These are phyloP conservation scores for Ascochyta rabiei DNA, from an alignment of 2,329 filamentous ascomycete genomes.

Conservation along the genomic window DNA sequence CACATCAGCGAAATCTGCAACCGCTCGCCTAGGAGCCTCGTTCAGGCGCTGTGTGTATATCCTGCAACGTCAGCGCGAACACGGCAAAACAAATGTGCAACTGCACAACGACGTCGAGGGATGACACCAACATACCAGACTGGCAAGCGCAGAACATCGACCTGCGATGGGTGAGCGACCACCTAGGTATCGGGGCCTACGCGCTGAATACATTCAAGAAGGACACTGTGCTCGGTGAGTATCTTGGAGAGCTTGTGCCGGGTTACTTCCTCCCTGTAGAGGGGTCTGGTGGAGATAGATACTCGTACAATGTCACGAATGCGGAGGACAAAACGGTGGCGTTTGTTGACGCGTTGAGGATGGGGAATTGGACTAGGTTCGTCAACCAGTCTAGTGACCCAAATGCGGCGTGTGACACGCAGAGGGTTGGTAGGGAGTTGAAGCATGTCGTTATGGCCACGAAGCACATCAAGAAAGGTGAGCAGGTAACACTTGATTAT, in stretches of 20 bases:
- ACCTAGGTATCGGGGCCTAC: neutral
- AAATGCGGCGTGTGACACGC: neutral
- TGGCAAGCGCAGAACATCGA: neutral
- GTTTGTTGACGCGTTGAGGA: neutral
- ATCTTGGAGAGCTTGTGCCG: neutral
- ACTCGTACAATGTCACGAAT: neutral
- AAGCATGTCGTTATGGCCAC: neutral
- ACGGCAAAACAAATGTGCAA: neutral
- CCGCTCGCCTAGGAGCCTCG: too few species aligned
- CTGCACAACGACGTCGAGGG: neutral
- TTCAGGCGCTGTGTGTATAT: too few species aligned
- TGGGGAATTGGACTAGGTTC: neutral
- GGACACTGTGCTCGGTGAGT: constrained; percentile 5
- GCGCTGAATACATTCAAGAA: neutral
- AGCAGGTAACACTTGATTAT: neutral
- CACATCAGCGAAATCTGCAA: too few species aligned
- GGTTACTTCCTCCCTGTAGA: too few species aligned
- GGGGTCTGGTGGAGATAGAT: neutral
- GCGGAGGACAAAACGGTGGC: neutral
- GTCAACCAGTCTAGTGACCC: constrained; percentile 2
- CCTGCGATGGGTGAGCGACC: neutral
- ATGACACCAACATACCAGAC: neutral
- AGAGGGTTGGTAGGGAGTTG: neutral
- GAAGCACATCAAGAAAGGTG: neutral
- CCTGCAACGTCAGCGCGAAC: neutral